phyloP scores from a whole-genome alignment of 202 grass and related monocot species.

The Schoenoplectus triqueter region DNA sequence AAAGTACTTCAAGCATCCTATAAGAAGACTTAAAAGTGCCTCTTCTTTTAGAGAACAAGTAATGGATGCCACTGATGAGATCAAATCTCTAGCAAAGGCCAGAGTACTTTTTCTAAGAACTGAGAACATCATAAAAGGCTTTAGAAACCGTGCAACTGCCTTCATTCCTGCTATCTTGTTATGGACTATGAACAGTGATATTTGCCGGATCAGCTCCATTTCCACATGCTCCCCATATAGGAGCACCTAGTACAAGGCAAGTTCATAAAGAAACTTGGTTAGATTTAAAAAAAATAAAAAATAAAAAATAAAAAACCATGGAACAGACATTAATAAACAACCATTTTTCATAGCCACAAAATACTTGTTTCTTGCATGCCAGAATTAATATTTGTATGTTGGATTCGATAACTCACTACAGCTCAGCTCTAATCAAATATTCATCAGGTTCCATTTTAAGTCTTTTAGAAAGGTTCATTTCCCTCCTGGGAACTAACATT shows the following conservation, averaged over 20 bases:
- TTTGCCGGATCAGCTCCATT: slow-evolving; percentile 68
- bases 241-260: slow-evolving; percentile 30
- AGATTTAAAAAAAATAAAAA: background rate
- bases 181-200: slow-evolving; percentile 58
- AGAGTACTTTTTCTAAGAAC: slow-evolving; percentile 58
- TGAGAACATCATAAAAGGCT: slow-evolving; percentile 71
- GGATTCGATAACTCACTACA: background rate
- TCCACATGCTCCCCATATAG: slow-evolving; percentile 50
- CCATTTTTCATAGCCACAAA: background rate
- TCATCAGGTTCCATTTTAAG: background rate
- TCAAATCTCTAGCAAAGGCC: slow-evolving; percentile 66
- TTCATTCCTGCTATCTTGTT: slow-evolving; percentile 43
- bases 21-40: slow-evolving; percentile 68
- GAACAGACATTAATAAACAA: background rate
- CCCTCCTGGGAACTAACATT: background rate
- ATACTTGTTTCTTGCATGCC: background rate
- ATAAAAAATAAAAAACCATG: background rate
- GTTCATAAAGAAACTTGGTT: background rate
- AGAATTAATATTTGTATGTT: background rate
- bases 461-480: background rate
- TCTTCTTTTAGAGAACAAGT: slow-evolving; percentile 39
- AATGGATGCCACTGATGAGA: slow-evolving; percentile 56
- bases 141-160: slow-evolving; percentile 54
- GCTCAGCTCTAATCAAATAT: background rate
- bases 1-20: slow-evolving; percentile 70